phyloP scores from a whole-genome alignment of 2,329 filamentous ascomycete species.

The Microascus cirrosus region DNA sequence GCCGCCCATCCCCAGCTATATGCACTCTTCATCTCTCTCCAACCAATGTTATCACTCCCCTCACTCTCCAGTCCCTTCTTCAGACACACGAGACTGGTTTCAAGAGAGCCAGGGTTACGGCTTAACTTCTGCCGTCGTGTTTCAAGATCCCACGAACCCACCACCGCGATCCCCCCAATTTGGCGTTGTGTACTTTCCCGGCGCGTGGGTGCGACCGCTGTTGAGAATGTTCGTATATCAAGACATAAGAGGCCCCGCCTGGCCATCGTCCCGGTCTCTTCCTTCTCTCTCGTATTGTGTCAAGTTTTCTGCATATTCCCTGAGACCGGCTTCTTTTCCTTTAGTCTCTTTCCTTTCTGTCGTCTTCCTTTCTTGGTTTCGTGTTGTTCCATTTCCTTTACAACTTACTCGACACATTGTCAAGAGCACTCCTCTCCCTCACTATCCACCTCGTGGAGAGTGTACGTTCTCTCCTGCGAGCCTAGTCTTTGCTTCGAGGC shows the following conservation, averaged over 20 bases:
- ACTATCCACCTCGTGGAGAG: background rate
- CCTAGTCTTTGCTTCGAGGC: constrained; percentile 1
- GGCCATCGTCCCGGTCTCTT: background rate
- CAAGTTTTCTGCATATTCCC: constrained; percentile 5
- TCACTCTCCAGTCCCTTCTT: constrained; percentile 25
- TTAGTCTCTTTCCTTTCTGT: constrained; percentile 5
- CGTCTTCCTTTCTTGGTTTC: constrained; percentile 4
- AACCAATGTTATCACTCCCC: constrained; percentile 40
- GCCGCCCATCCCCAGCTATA: constrained; percentile 37
- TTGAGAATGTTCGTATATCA: background rate
- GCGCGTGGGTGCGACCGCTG: background rate
- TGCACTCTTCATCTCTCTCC: constrained; percentile 20
- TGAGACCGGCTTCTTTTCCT: background rate
- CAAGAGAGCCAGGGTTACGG: constrained; percentile 23
- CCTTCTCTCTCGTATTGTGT: background rate
- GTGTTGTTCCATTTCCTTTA: constrained; percentile 7
- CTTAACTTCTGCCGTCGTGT: constrained; percentile 18
- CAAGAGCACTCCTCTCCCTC: constrained; percentile 3
- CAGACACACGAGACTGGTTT: constrained; percentile 42
- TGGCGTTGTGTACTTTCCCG: background rate
- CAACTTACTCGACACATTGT: constrained; percentile 3
- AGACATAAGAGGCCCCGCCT: background rate
- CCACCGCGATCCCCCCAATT: constrained; percentile 7
- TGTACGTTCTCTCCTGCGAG: background rate
- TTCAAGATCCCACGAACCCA: constrained; percentile 17